phyloP scores from a whole-genome alignment of 208 protist genomes.

The Trypanosoma rangeli region DNA sequence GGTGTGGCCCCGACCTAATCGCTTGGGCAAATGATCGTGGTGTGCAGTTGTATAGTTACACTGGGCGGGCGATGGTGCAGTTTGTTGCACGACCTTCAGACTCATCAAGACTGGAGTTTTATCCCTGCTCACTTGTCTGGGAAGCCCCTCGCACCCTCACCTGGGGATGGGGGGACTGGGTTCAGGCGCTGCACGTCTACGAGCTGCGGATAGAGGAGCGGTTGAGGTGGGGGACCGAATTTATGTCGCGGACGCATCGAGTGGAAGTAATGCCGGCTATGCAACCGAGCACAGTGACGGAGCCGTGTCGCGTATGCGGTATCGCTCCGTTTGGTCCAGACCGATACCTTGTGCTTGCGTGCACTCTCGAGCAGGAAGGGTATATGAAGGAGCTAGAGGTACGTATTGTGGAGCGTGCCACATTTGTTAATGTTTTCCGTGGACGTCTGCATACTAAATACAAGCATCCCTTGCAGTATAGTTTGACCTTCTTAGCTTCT shows the following conservation, averaged over 20 bases:
- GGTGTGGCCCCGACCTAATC: conserved; percentile 58
- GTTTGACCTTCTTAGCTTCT: conserved; percentile 31
- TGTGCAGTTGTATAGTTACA: conserved; percentile 55
- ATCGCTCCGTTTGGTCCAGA: conserved; percentile 54
- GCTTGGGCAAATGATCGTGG: conserved; percentile 67
- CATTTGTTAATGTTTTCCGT: conserved; percentile 51
- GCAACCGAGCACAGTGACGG: conserved; percentile 16
- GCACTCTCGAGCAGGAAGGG: conserved; percentile 41
- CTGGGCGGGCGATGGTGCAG: conserved; percentile 31
- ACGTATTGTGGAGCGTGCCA: conserved; percentile 59
- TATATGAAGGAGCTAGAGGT: conserved; percentile 60
- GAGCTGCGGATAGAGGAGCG: conserved; percentile 17
- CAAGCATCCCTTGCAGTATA: conserved; percentile 66
- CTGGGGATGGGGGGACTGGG: conserved; percentile 71
- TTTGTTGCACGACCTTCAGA: conserved; percentile 20
- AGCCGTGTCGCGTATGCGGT: conserved; percentile 66
- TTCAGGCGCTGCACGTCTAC: conserved; percentile 50
- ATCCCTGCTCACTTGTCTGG: conserved; percentile 59
- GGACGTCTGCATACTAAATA: conserved; percentile 48
- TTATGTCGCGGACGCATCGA: conserved; percentile 22
- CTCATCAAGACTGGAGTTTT: conserved; percentile 38
- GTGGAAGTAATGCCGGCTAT: conserved; percentile 23
- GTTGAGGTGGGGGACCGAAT: conserved; percentile 16
- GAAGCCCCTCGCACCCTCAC: conserved; percentile 38
- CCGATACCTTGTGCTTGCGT: conserved; percentile 53